Base-by-base conservation (phyloP, 2,329 filamentous ascomycete species). In the Microascus cirrosus region DNA sequence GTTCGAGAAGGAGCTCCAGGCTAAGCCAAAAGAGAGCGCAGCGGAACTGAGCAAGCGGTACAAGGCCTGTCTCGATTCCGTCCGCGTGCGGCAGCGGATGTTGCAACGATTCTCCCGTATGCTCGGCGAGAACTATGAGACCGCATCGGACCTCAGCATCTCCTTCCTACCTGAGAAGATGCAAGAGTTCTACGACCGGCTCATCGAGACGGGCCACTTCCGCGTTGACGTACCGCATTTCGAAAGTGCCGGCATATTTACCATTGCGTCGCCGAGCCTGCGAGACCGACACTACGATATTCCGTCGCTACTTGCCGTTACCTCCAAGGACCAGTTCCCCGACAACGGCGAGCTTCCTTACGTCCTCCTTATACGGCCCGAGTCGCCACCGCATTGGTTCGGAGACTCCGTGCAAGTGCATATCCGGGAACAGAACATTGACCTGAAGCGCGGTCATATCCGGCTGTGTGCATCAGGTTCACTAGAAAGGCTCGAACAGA, bases 41-140 rank as follows among this genome's bases (percentile, higher is more conserved):
- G 75, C 83, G 10, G 93, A 96, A 62, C 95, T 96, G 87, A 95
- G 94, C 71, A 96, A 95, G 74, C 84, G 94, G 53, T 99, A 97
- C 77, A 97, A 96, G 73, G 87, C 90, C 61, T 91, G 92, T 62
- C 76, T 99, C 2, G 94, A 99, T 70, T 97, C 94, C 0, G 95
- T 97, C 24, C 90, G 94, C 66, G 92, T 97, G 59, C 85, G 94
- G 24, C 94, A 99, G 72, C 83, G 94, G 71, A 97, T 97, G 82
- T 79, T 99, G 62, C 95, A 97, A 69, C 89, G 94, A 60, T 97
- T 97, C 72, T 94, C 90, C 20, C 84, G 91, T 63, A 90, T 95
- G 68, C 73, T 99, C 58, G 92, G 89, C 64, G 89, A 96, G 67
- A 85, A 93, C 59, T 99, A 99, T 66, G 94, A 99, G 70, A 97